Evolutionary conservation across 2,329 filamentous ascomycete species (phyloP).

Genomic region (Paracamarosporium sp.): DNA sequence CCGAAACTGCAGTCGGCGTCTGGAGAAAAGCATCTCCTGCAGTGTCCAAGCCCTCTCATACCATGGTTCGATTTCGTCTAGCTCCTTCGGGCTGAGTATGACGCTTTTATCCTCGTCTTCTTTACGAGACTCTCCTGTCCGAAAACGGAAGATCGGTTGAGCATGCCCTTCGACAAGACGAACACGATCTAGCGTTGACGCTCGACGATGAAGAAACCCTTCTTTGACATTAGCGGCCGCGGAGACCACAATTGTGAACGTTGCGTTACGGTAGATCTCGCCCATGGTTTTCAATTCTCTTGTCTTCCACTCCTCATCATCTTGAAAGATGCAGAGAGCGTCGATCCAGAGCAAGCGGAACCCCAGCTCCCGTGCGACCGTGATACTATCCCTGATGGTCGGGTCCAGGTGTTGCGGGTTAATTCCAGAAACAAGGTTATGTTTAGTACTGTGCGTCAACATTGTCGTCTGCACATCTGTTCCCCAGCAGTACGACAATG

Average conservation of each 20-base stretch:
- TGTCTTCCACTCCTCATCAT: neutral
- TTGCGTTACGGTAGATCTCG: neutral
- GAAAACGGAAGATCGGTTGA: neutral
- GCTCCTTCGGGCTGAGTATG: neutral
- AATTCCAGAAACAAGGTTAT: neutral
- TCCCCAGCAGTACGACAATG: neutral
- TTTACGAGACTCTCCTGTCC: neutral
- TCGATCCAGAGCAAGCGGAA: neutral
- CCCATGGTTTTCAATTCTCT: neutral
- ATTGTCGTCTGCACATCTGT: neutral
- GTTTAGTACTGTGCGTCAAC: neutral
- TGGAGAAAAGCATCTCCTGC: no score
- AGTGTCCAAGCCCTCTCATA: no score
- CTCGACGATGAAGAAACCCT: neutral
- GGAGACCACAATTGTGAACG: neutral
- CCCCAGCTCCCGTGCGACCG: neutral
- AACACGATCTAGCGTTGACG: neutral
- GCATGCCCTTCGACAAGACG: neutral
- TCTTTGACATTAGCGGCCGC: neutral
- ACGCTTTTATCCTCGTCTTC: neutral
- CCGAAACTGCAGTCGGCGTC: no score
- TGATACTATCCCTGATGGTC: neutral
- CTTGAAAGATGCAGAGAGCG: neutral
- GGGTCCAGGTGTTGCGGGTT: neutral
- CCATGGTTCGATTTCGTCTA: neutral